Conservation (phyloP, 1,284 basidiomycete species). For the Phellopilus nigrolimitatus region DNA sequence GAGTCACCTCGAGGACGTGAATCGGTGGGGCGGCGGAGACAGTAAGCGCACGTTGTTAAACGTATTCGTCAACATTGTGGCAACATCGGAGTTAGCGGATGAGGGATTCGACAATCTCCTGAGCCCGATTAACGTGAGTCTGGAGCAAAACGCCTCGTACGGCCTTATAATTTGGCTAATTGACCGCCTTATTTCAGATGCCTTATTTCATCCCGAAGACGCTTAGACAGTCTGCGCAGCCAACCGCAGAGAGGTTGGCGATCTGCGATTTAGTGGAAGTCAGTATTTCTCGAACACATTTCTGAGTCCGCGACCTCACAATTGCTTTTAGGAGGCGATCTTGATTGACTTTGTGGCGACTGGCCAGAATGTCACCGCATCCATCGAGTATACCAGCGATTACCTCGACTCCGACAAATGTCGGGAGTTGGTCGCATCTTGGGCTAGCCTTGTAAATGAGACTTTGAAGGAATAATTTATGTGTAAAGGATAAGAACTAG, state of each 20-base stretch:
- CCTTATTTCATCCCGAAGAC: slow-evolving; percentile 32
- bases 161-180: slow-evolving; percentile 19
- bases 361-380: slow-evolving; percentile 36
- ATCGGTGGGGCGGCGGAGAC: slow-evolving; percentile 32
- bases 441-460: slow-evolving; percentile 28
- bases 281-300: slow-evolving; percentile 1
- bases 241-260: slow-evolving; percentile 24
- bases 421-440: slow-evolving; percentile 23
- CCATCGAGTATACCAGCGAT: slow-evolving; percentile 34
- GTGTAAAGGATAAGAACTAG: background rate
- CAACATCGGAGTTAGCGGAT: slow-evolving; percentile 24
- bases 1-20: slow-evolving; percentile 35
- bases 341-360: slow-evolving; percentile 39
- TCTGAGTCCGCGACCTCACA: too few species aligned
- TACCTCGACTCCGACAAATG: slow-evolving; percentile 32
- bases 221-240: background rate
- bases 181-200: slow-evolving; percentile 25
- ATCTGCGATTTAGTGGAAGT: slow-evolving; percentile 28
- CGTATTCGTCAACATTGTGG: slow-evolving; percentile 44
- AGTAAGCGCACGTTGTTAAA: slow-evolving; percentile 36
- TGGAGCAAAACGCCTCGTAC: slow-evolving; percentile 14
- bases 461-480: slow-evolving; percentile 5
- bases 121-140: slow-evolving; percentile 13
- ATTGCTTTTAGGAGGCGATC: slow-evolving; percentile 36
- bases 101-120: slow-evolving; percentile 11